These are phyloP conservation scores for Neurospora sp. DNA, from an alignment of 495 filamentous ascomycete species.

Conservation along the genomic window DNA sequence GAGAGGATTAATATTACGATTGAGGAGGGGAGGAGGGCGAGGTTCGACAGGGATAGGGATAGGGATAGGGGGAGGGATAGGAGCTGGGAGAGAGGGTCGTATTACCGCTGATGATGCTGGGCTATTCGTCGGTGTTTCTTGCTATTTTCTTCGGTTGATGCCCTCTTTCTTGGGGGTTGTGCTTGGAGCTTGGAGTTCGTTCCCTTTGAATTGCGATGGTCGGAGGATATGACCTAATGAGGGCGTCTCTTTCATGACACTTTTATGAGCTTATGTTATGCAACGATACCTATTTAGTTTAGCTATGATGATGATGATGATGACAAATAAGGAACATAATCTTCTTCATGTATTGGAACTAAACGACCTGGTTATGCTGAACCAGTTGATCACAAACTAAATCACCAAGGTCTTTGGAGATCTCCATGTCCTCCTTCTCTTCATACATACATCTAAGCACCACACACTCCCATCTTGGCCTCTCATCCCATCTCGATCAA, in stretches of 20 bases:
- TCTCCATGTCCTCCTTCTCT: no score
- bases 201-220: no score
- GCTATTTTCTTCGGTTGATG: not conserved
- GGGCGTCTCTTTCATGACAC: not conserved
- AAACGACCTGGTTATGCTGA: no score
- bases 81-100: not conserved
- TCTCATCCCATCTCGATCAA: no score
- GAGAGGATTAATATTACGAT: slow-evolving; percentile 8
- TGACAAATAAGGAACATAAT: not conserved
- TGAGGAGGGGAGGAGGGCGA: not conserved
- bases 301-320: not conserved
- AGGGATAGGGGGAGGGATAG: not conserved
- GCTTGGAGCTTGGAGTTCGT: not conserved
- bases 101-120: not conserved
- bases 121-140: not conserved
- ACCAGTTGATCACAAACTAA: no score
- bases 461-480: no score
- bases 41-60: not conserved
- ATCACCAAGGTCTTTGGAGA: no score
- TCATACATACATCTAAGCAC: no score
- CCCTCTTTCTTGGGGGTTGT: not conserved
- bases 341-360: not conserved
- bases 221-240: not conserved
- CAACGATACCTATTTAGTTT: not conserved
- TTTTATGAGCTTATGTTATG: not conserved